Conservation (phyloP, 345 rosid species). For the Mercurialis annua region DNA sequence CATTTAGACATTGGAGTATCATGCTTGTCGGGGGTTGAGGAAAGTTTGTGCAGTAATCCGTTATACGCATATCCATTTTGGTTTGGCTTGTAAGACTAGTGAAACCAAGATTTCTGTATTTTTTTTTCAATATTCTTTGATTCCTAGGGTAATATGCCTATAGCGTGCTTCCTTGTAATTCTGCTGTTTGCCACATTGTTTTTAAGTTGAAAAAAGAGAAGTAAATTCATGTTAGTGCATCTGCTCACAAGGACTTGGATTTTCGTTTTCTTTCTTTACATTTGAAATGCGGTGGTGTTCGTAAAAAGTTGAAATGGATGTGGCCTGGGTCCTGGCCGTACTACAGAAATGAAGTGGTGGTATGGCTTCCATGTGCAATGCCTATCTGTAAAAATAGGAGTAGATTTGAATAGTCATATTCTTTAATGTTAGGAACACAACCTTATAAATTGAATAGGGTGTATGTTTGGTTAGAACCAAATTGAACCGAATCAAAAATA, state of each 20-base stretch:
- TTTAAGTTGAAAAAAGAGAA: constrained; percentile 15
- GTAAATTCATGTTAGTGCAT: constrained; percentile 7
- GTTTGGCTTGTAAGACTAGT: constrained; percentile 23
- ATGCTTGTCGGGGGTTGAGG: constrained; percentile 15
- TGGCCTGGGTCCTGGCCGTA: not conserved
- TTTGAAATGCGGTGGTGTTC: too few relatives aligned
- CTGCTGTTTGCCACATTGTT: constrained; percentile 20
- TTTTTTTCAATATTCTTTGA: constrained; percentile 36
- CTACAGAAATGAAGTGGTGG: not conserved
- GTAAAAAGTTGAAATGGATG: not conserved
- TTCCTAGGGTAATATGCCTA: constrained; percentile 19
- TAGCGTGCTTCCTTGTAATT: constrained; percentile 23
- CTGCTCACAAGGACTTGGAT: not conserved
- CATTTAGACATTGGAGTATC: constrained; percentile 3
- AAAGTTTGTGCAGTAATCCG: constrained; percentile 15
- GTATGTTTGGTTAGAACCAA: too few relatives aligned
- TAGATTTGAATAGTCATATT: not conserved
- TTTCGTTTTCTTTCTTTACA: not conserved
- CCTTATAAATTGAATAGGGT: too few relatives aligned
- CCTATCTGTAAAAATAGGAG: not conserved
- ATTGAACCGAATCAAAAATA: too few relatives aligned
- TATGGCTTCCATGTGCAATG: not conserved
- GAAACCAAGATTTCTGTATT: not conserved
- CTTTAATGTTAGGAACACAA: too few relatives aligned
- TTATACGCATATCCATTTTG: constrained; percentile 13